Percentiles rank a stretch among this genome's conserved stretches.
phyloP scores from a whole-genome alignment of 2,329 filamentous ascomycete species.

The Parafenestella ontariensis region DNA sequence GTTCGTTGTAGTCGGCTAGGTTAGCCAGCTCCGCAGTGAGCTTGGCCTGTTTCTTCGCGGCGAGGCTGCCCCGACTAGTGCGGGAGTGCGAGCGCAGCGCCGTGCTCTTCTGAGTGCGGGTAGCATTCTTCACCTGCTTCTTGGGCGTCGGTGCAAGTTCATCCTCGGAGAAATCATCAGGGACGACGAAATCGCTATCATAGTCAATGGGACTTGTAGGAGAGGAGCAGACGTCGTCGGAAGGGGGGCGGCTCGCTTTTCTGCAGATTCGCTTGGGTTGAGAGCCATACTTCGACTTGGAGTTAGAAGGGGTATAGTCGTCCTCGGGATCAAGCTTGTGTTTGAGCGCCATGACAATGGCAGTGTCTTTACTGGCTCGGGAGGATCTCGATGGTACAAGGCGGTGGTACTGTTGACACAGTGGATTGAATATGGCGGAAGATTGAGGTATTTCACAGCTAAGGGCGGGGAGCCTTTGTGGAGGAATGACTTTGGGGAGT shows the following conservation, averaged over 20 bases:
- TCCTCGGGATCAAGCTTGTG: constrained; percentile 1
- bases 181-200: not conserved
- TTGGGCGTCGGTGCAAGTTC: not conserved
- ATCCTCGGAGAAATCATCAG: not conserved
- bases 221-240: not conserved
- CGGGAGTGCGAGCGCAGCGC: no score
- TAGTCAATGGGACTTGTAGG: not conserved
- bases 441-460: no score
- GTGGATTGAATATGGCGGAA: not conserved
- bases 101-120: not conserved
- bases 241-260: not conserved
- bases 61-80: no score
- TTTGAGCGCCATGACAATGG: not conserved
- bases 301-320: not conserved
- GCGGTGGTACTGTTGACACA: not conserved
- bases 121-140: not conserved
- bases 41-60: not conserved
- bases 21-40: constrained; percentile 3
- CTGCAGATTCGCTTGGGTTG: not conserved
- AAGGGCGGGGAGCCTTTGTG: not conserved
- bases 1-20: constrained; percentile 9
- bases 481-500: not conserved
- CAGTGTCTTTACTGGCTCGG: not conserved
- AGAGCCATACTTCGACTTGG: not conserved
- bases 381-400: not conserved